Evolutionary conservation across 2,329 filamentous ascomycete species (phyloP), one percentile per base, ranked within the genome.

Genomic region (Calcarisporium arbuscula): DNA sequence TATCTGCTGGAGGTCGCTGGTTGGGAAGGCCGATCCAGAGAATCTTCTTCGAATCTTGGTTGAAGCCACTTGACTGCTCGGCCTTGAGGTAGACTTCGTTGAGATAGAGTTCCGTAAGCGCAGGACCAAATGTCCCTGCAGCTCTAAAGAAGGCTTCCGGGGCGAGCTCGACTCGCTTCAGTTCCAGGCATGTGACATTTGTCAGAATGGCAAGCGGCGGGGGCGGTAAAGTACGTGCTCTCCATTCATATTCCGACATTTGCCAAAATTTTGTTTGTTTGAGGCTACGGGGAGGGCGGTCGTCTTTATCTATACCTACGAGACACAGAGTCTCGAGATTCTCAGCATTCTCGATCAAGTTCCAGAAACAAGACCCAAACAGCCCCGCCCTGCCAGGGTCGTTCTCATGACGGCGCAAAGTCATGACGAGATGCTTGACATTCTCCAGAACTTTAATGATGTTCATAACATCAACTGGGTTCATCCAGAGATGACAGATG

Each of bases 381-480:
- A 58, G 44, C 12, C 49, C 46, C n/a, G 56, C 55, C 8, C 55
- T 53, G 8, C 45, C 40, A 1, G 53, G 52, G 2, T 57, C 55
- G 32, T 48, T 51, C 45, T 67, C 65, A 38, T 68, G 61, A 37
- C 65, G 58, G 34, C 67, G 67, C 21, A 72, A 46, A 3, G 64
- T 65, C 31, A 74, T 42, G 22, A 70, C 57, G 14, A 74, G 53
- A 33, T 68, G 59, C 43, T 65, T 57, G 12, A 75, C 47, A 2
- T 52, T 49, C 18, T 50, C 44, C 15, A 73, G 57, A 2, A 62
- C 54, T 21, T 41, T 50, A 41, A 69, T 65, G 27, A 70, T 64
- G 43, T 74, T 72, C 43, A 52, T 53, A 11, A 73, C 57, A 42
- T 74, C 70, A 33, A 61, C 63, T 1, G 67, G 70, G 41, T 73